These are phyloP conservation scores for Tricholoma furcatifolium DNA, from an alignment of 768 basidiomycete species.

Conservation along the genomic window DNA sequence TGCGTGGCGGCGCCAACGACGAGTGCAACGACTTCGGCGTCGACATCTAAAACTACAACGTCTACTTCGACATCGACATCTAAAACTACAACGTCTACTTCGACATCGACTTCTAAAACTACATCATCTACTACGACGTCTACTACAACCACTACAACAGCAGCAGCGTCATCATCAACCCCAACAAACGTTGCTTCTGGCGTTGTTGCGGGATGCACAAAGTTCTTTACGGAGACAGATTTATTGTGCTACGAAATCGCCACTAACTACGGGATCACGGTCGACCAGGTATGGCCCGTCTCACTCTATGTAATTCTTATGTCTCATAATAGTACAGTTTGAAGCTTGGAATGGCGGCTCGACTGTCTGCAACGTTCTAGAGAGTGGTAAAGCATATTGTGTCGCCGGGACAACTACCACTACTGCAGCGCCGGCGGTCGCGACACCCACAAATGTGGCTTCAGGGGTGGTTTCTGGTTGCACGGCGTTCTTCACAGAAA, in stretches of 20 bases:
- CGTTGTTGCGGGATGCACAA: constrained; percentile 2
- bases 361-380: constrained; percentile 2
- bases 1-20: background rate
- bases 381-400: constrained; percentile 9
- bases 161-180: background rate
- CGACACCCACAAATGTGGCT: constrained; percentile 3
- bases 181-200: constrained; percentile 5
- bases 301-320: background rate
- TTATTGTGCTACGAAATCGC: constrained; percentile 2
- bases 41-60: too few species aligned
- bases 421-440: background rate
- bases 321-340: background rate
- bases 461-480: constrained; percentile 1
- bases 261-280: background rate
- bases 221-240: constrained; percentile 8
- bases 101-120: too few species aligned
- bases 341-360: constrained; percentile 8
- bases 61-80: too few species aligned
- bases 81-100: too few species aligned
- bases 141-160: background rate
- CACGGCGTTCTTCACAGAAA: constrained; percentile 8
- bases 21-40: too few species aligned
- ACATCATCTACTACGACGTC: too few species aligned
- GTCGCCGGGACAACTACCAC: background rate
- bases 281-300: background rate